Evolutionary conservation across 306 rosid genomes (phyloP).

Genomic region (Ormosia emarginata): DNA sequence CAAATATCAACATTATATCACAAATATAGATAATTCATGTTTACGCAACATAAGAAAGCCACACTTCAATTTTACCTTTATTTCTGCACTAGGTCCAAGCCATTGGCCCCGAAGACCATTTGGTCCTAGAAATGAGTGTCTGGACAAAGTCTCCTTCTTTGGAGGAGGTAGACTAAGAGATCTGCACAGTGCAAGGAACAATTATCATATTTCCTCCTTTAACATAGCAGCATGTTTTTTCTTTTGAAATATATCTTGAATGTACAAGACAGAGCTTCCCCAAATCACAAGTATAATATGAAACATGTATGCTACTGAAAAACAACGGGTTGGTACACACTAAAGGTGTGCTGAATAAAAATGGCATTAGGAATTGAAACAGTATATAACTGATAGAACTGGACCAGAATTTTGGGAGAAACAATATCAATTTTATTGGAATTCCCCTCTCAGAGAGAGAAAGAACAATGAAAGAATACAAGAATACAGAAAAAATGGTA

Average conservation of each 20-base stretch:
- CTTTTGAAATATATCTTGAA: conserved; percentile 1
- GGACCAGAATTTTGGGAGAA: no score
- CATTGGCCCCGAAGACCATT: conserved; percentile 92
- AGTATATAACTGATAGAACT: no score
- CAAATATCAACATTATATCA: not conserved
- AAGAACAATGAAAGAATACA: no score
- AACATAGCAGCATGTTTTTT: not conserved
- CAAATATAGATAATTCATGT: not conserved
- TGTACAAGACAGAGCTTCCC: conserved; percentile 13
- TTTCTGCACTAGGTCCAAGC: conserved; percentile 71
- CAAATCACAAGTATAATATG: conserved; percentile 11
- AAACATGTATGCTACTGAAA: conserved; percentile 1
- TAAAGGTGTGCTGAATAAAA: conserved; percentile 12
- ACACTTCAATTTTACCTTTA: conserved; percentile 54
- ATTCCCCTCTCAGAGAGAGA: no score
- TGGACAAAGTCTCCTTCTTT: conserved; percentile 87
- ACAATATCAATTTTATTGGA: no score
- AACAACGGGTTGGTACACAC: not conserved
- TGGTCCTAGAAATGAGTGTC: conserved; percentile 95
- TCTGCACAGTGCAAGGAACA: conserved; percentile 46
- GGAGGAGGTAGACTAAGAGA: conserved; percentile 66
- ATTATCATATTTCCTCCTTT: conserved; percentile 3
- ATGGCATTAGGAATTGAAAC: not conserved
- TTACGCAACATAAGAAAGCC: not conserved
- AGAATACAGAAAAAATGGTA: no score